phyloP scores from a whole-genome alignment of 306 rosid genomes.

The Quercus suber region DNA sequence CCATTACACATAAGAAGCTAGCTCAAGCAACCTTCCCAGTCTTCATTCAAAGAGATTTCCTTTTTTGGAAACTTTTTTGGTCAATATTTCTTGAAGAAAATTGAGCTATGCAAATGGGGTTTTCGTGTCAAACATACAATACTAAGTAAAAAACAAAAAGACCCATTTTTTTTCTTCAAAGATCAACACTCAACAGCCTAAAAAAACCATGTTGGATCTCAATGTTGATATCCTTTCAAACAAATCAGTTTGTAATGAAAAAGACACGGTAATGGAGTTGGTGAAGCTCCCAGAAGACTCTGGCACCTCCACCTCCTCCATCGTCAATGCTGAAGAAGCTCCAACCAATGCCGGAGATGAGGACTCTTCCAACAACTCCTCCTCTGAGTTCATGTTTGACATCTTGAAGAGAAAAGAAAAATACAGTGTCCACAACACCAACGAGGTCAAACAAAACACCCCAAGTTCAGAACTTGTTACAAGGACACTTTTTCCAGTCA shows the following conservation, averaged over 20 bases:
- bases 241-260: slow-evolving; percentile 2
- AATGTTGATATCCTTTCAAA: slow-evolving; percentile 22
- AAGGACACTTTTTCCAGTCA: slow-evolving; percentile 32
- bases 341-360: slow-evolving; percentile 23
- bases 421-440: background rate
- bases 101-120: slow-evolving; percentile 6
- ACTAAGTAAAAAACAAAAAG: background rate
- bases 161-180: background rate
- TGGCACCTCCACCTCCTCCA: slow-evolving; percentile 41
- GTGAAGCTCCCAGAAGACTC: slow-evolving; percentile 29
- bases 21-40: background rate
- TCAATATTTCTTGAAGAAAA: background rate
- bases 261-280: slow-evolving; percentile 6
- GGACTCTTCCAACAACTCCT: slow-evolving; percentile 3
- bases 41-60: no score
- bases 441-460: background rate
- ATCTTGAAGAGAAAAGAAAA: slow-evolving; percentile 34
- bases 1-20: background rate
- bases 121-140: background rate
- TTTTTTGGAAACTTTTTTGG: background rate
- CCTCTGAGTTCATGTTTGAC: slow-evolving; percentile 41
- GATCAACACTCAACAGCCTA: background rate
- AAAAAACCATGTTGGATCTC: slow-evolving; percentile 46
- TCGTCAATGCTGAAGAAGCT: slow-evolving; percentile 40
- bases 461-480: slow-evolving; percentile 22